Conservation (phyloP, 768 basidiomycete species). For the Chalciporus pseudorubinellus region DNA sequence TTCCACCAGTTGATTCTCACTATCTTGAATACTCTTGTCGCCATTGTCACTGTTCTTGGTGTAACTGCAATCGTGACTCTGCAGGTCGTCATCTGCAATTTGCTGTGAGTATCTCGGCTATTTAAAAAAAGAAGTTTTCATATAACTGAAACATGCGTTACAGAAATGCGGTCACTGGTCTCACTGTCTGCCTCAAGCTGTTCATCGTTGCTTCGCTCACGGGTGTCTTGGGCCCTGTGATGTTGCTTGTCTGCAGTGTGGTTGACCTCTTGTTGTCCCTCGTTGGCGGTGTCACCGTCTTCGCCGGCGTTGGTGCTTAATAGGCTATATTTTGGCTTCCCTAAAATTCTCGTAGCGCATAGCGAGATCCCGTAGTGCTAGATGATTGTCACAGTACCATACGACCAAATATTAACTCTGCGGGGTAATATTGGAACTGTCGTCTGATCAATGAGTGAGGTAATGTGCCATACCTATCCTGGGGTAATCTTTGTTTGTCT, state of each 20-base stretch:
- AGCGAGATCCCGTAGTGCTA: neutral
- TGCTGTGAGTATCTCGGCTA: conserved; percentile 1
- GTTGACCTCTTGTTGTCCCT: conserved; percentile 1
- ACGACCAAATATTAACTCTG: neutral
- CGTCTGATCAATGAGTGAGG: too few species aligned
- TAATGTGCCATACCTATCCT: too few species aligned
- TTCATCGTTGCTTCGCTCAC: neutral
- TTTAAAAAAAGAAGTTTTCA: too few species aligned
- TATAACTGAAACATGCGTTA: neutral
- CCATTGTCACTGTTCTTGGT: too few species aligned
- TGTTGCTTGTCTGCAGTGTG: neutral
- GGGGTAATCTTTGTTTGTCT: too few species aligned
- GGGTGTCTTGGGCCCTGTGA: neutral
- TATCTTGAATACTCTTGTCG: too few species aligned
- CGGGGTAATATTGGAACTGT: neutral
- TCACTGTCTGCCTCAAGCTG: conserved; percentile 4
- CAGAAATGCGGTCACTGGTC: neutral
- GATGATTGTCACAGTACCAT: neutral
- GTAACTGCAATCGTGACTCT: too few species aligned
- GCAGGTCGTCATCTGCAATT: too few species aligned
- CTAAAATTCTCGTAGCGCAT: neutral
- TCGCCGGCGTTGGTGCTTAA: neutral
- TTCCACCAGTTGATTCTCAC: neutral
- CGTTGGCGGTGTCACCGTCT: neutral
- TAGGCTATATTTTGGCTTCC: neutral